Base-by-base conservation (phyloP, 805 yeast genomes). In the Lipomyces lipofer region DNA sequence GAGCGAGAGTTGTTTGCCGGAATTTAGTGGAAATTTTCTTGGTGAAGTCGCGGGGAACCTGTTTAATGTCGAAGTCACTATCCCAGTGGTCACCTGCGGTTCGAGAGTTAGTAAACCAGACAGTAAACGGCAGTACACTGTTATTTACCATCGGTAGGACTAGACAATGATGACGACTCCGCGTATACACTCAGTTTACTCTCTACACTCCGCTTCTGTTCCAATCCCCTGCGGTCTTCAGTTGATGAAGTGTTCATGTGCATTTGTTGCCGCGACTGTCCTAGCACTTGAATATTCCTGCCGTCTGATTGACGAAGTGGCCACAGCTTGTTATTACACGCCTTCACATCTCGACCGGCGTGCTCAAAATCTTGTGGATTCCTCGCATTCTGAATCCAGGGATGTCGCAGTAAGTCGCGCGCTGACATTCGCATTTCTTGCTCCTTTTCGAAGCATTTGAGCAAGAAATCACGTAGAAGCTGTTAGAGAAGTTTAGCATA, bases 371-470 rank as follows among this genome's bases (percentile, higher is more conserved):
- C 43, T 7, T 21, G 30, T 2, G 44, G 24, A 15, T n/a, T 7
- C 9, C 28, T 46, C 21, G 59, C 47, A 9, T 25, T 29, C 19
- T 39, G 35, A n/a, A 56, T 49, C 62, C 62, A 58, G 4, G 75
- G 75, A 65, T 86, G 91, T 27, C 74, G 67, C 22, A 80, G 67
- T 24, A 89, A 72, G 33, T 77, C 70, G 29, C 71, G 70, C 0
- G 92, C 92, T 4, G 79, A 71, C 2, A 74, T 71, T 52, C 96
- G 73, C 24, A 78, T 67, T 22, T 71, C 73, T 1, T 92, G 88
- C 60, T 84, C 84, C 63, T 83, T 83, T 60, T 83, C 85, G 62
- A 88, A 85, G 65, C 96, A 88, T 57, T 79, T 81, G 47, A 75
- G 62, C 10, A 86, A 69, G 59, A 88, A 84, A 59, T 85, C 88